Evolutionary conservation across 2,329 filamentous ascomycete species (phyloP), one percentile per base, ranked within the genome.

Genomic region (Colletotrichum tanaceti): DNA sequence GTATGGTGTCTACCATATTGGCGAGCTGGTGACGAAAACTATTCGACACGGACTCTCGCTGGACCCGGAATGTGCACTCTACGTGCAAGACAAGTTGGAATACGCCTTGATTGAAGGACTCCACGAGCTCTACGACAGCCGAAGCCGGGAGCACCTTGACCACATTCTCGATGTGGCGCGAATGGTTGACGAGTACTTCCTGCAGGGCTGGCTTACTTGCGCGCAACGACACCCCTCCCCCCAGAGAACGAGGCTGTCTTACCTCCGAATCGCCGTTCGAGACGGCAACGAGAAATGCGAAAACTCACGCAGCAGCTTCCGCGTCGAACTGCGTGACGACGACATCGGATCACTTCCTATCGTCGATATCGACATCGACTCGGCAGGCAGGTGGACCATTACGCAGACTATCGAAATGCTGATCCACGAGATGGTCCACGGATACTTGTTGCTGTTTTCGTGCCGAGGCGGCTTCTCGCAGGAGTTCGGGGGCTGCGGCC

Each of bases 331-430:
- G 35, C 46, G 14, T 18, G n/a, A 38, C 22, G 47, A 16, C 9
- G 6, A 13, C 3, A 16, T 35, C n/a, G 38, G 38, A 1, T 53
- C 58, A 14, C 38, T 43, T 2, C 58, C 58, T 18, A 5, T 43
- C 35, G 58, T 61, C 14, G 22, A 53, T 1, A 9, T 61, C 14
- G 58, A 61, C 47, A 50, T 61, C 20, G 58, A 61, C 6, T 32
- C 58, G 16, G 22, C 35, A 24, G 47, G 38, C 11, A 28, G 2
- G 13, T 53, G 13, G 78, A 80, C 52, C 70, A 74, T 68, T 39
- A 11, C 53, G 20, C 74, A 75, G 44, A 75, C 80, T 20, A 70
- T 80, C n/a, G 71, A 75, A 67, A 64, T 71, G 38, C 66, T 80
- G 2, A 70, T 79, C 4, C 70, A 73, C 22, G 72, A 73, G 6